Conservation (phyloP, 2,329 filamentous ascomycete species). For the Epichloe sibirici region DNA sequence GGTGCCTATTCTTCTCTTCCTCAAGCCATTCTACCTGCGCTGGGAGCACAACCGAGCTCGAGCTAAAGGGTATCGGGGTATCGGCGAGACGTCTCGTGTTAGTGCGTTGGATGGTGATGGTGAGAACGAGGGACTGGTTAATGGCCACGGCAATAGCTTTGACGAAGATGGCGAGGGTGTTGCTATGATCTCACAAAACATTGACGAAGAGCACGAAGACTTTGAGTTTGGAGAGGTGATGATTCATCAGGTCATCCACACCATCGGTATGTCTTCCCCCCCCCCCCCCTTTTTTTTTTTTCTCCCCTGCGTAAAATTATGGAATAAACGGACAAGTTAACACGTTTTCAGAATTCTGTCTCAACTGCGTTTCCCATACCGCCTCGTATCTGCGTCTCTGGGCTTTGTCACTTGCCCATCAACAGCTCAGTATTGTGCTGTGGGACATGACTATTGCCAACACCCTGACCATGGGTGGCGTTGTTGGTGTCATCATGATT, state of each 20-base stretch:
- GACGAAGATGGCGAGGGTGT: conserved; percentile 66
- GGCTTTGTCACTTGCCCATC: conserved; percentile 93
- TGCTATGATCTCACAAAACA: conserved; percentile 80
- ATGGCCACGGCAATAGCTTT: conserved; percentile 46
- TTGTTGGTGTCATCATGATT: conserved; percentile 63
- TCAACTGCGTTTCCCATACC: conserved; percentile 98
- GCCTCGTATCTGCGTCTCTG: conserved; percentile 97
- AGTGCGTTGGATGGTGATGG: conserved; percentile 87
- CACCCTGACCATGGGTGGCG: conserved; percentile 55
- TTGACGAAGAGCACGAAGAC: conserved; percentile 79
- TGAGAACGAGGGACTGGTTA: conserved; percentile 43
- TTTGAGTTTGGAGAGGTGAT: conserved; percentile 96
- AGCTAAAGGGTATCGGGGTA: conserved; percentile 80
- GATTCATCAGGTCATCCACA: conserved; percentile 99
- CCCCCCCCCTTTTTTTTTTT: conserved; percentile 9
- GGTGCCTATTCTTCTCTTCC: conserved; percentile 80
- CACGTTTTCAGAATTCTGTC: conserved; percentile 66
- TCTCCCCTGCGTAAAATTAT: neutral
- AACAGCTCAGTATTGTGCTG: conserved; percentile 89
- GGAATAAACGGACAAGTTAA: conserved; percentile 16
- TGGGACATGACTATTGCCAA: conserved; percentile 91
- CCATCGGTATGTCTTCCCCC: conserved; percentile 59
- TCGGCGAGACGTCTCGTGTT: conserved; percentile 78
- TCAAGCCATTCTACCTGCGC: conserved; percentile 92
- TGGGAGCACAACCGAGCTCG: conserved; percentile 86